Evolutionary conservation across 768 basidiomycete species (phyloP).

Genomic region (Termitomyces eurrhizus): DNA sequence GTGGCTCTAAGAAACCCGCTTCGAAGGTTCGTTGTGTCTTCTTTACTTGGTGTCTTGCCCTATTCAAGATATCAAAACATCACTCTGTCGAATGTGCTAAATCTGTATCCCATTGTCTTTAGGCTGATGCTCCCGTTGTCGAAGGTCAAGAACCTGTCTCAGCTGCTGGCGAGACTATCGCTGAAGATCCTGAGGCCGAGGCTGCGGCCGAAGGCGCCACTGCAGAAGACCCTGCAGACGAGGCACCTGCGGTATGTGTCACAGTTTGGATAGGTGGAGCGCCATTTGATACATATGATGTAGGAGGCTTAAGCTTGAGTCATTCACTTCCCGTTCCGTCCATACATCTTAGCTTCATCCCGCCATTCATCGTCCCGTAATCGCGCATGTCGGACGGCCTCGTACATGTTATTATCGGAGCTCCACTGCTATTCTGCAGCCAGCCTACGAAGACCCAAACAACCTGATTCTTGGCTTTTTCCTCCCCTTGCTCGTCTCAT

Average conservation of each 20-base stretch:
- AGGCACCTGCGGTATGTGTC: background rate
- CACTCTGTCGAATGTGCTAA: background rate
- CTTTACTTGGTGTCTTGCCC: background rate
- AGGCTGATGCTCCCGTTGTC: constrained; percentile 24
- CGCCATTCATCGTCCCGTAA: constrained; percentile 8
- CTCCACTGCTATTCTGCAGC: background rate
- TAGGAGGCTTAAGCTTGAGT: constrained; percentile 4
- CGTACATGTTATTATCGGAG: constrained; percentile 9
- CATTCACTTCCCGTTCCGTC: constrained; percentile 1
- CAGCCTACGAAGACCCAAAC: constrained; percentile 1
- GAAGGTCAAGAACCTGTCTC: constrained; percentile 35
- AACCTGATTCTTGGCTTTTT: constrained; percentile 1
- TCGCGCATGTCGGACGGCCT: constrained; percentile 10
- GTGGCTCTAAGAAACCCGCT: constrained; percentile 58
- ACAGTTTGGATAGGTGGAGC: background rate
- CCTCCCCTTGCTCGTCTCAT: constrained; percentile 10
- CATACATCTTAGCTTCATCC: constrained; percentile 11
- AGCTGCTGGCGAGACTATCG: constrained; percentile 43
- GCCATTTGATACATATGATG: background rate
- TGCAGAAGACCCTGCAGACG: background rate
- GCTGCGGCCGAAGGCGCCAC: constrained; percentile 21
- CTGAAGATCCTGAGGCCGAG: constrained; percentile 50
- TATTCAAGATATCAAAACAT: background rate
- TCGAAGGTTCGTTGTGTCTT: constrained; percentile 45
- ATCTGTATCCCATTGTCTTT: constrained; percentile 5